Evolutionary conservation across 2,329 filamentous ascomycete genomes (phyloP).

Genomic region (Hypomyces rosellus): DNA sequence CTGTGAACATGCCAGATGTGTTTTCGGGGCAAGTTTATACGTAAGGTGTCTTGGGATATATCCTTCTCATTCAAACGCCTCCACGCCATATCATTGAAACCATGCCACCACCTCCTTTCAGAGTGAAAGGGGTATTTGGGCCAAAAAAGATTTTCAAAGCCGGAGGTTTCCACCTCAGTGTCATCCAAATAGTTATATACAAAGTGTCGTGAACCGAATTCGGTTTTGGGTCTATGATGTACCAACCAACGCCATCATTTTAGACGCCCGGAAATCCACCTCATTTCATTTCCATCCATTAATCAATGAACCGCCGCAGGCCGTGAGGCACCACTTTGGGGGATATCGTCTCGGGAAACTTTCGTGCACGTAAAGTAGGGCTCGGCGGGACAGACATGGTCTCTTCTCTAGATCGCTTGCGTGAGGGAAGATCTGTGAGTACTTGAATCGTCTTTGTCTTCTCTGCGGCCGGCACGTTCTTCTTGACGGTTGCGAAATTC

Average conservation of each 20-base stretch:
- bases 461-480: slow-evolving; percentile 3
- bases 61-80: not conserved
- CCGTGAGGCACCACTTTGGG: slow-evolving; percentile 35
- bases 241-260: no score
- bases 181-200: no score
- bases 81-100: no score
- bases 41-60: not conserved
- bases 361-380: slow-evolving; percentile 8
- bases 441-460: no score
- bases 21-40: not conserved
- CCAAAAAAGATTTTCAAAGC: no score
- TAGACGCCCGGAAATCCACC: no score
- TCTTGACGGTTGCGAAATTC: slow-evolving; percentile 40
- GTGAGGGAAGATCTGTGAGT: not conserved
- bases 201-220: no score
- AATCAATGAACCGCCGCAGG: slow-evolving; percentile 34
- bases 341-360: slow-evolving; percentile 33
- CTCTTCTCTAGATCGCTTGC: slow-evolving; percentile 16
- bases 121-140: no score
- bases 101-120: no score
- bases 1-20: not conserved
- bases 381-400: not conserved
- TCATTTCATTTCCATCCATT: not conserved
- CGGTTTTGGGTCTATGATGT: no score
- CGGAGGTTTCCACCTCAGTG: no score